Evolutionary conservation across 768 basidiomycete genomes (phyloP), one percentile per base, ranked within the genome.

Genomic region (Piloderma croceum): DNA sequence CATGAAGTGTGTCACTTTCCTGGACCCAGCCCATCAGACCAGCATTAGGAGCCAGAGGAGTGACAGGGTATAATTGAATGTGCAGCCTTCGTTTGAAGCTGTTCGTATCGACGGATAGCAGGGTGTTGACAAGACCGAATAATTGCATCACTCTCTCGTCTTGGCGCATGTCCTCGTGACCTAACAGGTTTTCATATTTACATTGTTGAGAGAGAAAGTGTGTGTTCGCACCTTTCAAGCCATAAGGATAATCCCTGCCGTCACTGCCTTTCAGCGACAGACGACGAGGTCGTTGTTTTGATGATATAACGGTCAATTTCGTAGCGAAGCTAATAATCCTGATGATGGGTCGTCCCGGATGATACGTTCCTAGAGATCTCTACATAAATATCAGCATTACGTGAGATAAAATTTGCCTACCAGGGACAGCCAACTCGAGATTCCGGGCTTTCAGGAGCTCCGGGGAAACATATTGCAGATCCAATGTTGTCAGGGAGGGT

Each of bases 101-200:
- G 56, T 88, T 81, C 17, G 91, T 88, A 54, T 99, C 94, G 15
- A 90, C 82, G 6, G 88, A 83, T 21, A 99, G 79, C 2, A 97
- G 67, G 1, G 90, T 94, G 62, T 99, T 99, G 52, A 98, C 87
- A 34, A 99, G 80, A 44, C 96, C 87, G 62, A 98, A 98, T 15
- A 98, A 74, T 60, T 99, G 96, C 94, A 98, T 98, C 41, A 98
- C 96, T 46, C 96, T 79, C 54, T 99, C 96, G 58, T 99, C 96
- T 63, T 98, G 96, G 29, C 96, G 91, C 37, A 99, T 72, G 67
- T 99, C 96, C 66, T 99, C 96, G 61, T 99, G 96, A 6, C 96
- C 91, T 93, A 47, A 9, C 34, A 32, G 41, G 21, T 7, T 17
- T 7, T 19, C 31, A 31, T 18, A 24, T 35, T 31, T 24, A 20